phyloP scores from a whole-genome alignment of 2,329 filamentous ascomycete genomes.

The Penicillium vulpinum region DNA sequence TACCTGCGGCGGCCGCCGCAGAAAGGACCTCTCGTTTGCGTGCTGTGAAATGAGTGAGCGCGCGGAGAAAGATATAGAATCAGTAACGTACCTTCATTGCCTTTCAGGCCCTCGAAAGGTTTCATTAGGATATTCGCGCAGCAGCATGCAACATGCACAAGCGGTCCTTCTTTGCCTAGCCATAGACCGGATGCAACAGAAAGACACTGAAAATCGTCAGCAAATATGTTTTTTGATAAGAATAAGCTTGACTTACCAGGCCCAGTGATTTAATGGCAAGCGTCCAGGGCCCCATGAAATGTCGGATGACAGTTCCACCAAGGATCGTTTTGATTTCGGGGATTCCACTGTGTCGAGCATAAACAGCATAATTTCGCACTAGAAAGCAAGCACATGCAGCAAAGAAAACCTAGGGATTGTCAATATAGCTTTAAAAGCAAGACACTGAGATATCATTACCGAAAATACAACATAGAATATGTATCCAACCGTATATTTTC shows the following conservation, averaged over 20 bases:
- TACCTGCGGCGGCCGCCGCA: constrained; percentile 86
- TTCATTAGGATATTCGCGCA: constrained; percentile 95
- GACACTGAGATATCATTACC: constrained; percentile 52
- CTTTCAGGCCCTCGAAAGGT: constrained; percentile 74
- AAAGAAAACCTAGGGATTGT: constrained; percentile 64
- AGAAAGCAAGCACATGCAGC: constrained; percentile 75
- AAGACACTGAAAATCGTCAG: constrained; percentile 62
- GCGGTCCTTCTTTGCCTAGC: constrained; percentile 92
- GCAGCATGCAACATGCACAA: constrained; percentile 96
- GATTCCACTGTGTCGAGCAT: constrained; percentile 93
- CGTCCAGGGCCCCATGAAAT: constrained; percentile 86
- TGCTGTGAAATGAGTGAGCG: constrained; percentile 53
- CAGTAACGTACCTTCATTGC: constrained; percentile 72
- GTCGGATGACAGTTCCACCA: constrained; percentile 87
- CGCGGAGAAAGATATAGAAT: background rate
- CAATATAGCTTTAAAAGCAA: constrained; percentile 9
- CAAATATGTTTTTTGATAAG: constrained; percentile 6
- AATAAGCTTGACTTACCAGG: constrained; percentile 57
- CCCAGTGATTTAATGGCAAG: constrained; percentile 86
- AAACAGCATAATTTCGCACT: constrained; percentile 78
- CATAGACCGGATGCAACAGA: constrained; percentile 93
- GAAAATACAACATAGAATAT: constrained; percentile 83
- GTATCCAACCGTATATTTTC: constrained; percentile 82
- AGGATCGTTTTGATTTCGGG: constrained; percentile 97
- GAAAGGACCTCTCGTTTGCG: constrained; percentile 92